Percentiles rank a stretch among this genome's conserved stretches.
phyloP scores from a whole-genome alignment of 345 rosid genomes.

The Fremontodendron californicum region DNA sequence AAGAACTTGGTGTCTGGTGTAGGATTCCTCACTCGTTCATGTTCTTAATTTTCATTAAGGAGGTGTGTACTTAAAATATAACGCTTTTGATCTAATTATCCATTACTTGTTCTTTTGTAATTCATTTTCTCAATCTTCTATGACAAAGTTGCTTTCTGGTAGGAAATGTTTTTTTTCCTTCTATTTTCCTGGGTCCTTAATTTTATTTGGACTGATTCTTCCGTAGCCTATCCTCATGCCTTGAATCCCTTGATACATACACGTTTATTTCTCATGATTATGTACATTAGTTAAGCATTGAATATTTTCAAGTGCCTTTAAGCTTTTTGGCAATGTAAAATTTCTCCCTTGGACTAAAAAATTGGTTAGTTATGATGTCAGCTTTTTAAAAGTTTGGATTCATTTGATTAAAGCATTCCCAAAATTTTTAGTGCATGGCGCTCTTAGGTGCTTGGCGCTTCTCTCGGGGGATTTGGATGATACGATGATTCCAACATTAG shows the following conservation, averaged over 20 bases:
- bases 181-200: neutral
- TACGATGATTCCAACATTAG: slow-evolving; percentile 57
- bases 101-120: neutral
- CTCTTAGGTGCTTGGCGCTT: slow-evolving; percentile 83
- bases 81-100: neutral
- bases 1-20: neutral
- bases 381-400: slow-evolving; percentile 3
- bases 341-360: neutral
- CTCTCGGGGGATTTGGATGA: slow-evolving; percentile 85
- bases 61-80: neutral
- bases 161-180: neutral
- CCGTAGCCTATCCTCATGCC: neutral
- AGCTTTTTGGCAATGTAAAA: neutral
- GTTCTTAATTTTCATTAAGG: neutral
- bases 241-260: neutral
- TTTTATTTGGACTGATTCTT: neutral
- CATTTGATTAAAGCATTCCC: slow-evolving; percentile 15
- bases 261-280: neutral
- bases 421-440: slow-evolving; percentile 67
- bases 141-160: neutral
- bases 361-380: neutral
- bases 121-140: neutral
- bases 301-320: neutral
- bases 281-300: neutral
- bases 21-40: neutral